phyloP scores from a whole-genome alignment of 495 filamentous ascomycete species.

The Chlorociboria aeruginascens region DNA sequence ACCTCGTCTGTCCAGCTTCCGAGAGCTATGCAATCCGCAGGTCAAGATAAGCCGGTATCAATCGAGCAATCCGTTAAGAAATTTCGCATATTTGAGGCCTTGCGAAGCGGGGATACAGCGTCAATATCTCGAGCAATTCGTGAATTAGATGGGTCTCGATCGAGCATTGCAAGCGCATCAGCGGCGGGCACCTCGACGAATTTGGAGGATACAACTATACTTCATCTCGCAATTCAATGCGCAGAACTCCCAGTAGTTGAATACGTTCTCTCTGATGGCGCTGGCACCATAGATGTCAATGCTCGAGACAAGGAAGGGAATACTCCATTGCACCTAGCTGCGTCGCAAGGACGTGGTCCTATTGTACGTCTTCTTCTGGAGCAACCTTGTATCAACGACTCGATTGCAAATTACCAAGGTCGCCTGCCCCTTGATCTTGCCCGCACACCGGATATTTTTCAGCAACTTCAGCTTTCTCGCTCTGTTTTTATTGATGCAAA shows the following conservation, averaged over 20 bases:
- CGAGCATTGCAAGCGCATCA: conserved; percentile 40
- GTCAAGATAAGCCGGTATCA: conserved; percentile 30
- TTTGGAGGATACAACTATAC: conserved; percentile 70
- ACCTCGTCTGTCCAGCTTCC: conserved; percentile 10
- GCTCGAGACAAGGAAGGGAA: conserved; percentile 86
- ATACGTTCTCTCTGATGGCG: conserved; percentile 68
- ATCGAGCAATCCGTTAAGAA: conserved; percentile 91
- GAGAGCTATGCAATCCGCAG: conserved; percentile 5
- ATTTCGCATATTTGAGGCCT: conserved; percentile 85
- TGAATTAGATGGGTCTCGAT: conserved; percentile 42
- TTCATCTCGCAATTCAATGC: conserved; percentile 95
- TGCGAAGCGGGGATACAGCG: conserved; percentile 80
- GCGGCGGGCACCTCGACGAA: conserved; percentile 28
- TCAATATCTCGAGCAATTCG: conserved; percentile 83
- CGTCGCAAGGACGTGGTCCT: conserved; percentile 64
- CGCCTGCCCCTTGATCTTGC: conserved; percentile 82
- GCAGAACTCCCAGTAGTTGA: conserved; percentile 94
- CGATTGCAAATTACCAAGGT: conserved; percentile 78
- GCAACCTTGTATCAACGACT: conserved; percentile 73
- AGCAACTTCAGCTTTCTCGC: conserved; percentile 82
- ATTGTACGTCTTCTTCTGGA: conserved; percentile 74
- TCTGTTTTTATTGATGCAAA: conserved; percentile 84
- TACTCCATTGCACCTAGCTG: conserved; percentile 81
- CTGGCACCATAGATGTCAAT: conserved; percentile 66
- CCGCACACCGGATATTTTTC: conserved; percentile 85